Evolutionary conservation across 345 rosid genomes (phyloP), one percentile per base, ranked within the genome.

Genomic region (Corymbia maculata): DNA sequence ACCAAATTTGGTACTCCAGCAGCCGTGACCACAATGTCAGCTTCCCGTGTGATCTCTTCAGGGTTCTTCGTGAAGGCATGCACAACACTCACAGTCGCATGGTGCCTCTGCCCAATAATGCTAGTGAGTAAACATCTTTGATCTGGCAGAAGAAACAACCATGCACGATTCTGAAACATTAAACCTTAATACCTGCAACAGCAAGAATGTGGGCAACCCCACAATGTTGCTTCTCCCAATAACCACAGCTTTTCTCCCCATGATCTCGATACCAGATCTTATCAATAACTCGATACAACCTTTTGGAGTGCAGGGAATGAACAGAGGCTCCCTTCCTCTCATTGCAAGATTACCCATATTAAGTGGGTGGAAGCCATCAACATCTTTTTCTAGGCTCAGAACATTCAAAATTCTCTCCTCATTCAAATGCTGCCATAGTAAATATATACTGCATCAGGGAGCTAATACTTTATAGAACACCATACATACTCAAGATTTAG

Each of bases 181-280:
- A 57, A 17, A 30, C 36, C 85, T 84, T 70, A 88, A 79, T 91
- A 97, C 99, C 99, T 96, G 99, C 95, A 97, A 88, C 51, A 97
- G 88, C 89, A 96, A 93, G 64, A 97, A 94, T 89, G 92, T 92
- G 87, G 99, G 99, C 87, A 96, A 90, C 44, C 99, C 99, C 32
- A 96, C 98, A 59, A 96, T 95, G 92, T 97, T 96, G 94, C 99
- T 97, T 94, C 95, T 96, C 87, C 99, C 99, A 50, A 95, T 93
- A 86, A 97, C 99, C 86, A 94, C 98, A 26, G 97, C 97, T 86
- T 94, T 94, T 92, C 95, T 96, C 32, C 99, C 96, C 85, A 88
- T 92, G 89, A 96, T 94, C 66, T 94, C 94, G 61, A 98, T 92
- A 8, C 98, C 98, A 6, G 93, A 92, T 92, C 99, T 93, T 80